These are phyloP conservation scores for Mortierella claussenii DNA, from an alignment of 192 early-diverging fungal genomes.

Conservation along the genomic window DNA sequence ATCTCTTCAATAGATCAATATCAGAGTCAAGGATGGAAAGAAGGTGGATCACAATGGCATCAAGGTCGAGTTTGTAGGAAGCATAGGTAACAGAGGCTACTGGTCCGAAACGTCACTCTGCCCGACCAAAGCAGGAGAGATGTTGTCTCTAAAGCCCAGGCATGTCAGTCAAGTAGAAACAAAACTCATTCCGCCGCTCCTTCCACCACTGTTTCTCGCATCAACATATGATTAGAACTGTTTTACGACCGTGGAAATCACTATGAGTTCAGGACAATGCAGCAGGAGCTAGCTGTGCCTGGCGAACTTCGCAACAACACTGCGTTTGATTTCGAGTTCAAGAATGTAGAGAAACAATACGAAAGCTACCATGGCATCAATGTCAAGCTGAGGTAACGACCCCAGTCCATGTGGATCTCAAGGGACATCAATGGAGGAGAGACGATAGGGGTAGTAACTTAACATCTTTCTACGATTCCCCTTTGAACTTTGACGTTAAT, in stretches of 20 bases:
- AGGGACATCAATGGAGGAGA: neutral
- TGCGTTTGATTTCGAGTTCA: conserved; percentile 96
- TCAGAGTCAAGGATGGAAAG: conserved; percentile 89
- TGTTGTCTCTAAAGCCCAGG: too few species aligned
- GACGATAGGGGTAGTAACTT: too few species aligned
- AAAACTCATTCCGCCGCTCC: too few species aligned
- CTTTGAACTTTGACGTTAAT: neutral
- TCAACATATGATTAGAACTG: too few species aligned
- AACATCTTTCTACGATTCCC: too few species aligned
- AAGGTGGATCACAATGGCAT: conserved; percentile 98
- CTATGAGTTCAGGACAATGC: conserved; percentile 92
- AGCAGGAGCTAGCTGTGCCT: conserved; percentile 94
- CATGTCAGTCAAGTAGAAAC: neutral
- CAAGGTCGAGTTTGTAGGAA: conserved; percentile 98
- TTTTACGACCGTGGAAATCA: conserved; percentile 96
- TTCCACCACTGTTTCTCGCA: too few species aligned
- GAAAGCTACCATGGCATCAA: conserved; percentile 99
- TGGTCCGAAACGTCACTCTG: too few species aligned
- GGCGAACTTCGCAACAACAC: conserved; percentile 87
- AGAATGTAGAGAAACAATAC: conserved; percentile 99
- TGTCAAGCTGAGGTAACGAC: conserved; percentile 84
- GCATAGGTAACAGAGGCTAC: conserved; percentile 76
- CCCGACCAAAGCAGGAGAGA: too few species aligned
- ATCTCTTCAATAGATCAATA: conserved; percentile 68
- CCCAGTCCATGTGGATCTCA: too few species aligned